Percentiles rank a stretch among this genome's conserved stretches.
phyloP scores from a whole-genome alignment of 2,329 filamentous ascomycete species.

The Pseudocercospora cruenta region DNA sequence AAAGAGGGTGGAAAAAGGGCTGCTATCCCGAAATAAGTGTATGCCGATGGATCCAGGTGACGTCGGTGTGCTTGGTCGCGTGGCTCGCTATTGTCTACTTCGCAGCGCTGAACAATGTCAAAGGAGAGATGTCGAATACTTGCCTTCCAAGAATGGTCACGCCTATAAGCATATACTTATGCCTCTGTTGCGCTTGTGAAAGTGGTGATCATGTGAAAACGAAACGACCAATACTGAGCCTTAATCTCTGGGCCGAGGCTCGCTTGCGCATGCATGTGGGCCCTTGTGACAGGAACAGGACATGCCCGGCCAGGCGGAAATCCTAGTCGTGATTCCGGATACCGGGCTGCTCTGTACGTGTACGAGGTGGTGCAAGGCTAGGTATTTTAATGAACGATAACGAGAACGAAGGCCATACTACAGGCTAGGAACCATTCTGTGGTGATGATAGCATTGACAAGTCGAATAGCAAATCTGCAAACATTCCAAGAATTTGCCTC shows the following conservation, averaged over 20 bases:
- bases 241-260: neutral
- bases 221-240: neutral
- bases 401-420: slow-evolving; percentile 17
- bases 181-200: neutral
- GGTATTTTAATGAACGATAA: slow-evolving; percentile 11
- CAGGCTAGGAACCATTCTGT: neutral
- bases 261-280: neutral
- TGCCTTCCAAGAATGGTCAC: neutral
- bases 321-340: neutral
- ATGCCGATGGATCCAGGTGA: slow-evolving; percentile 1
- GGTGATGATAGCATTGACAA: neutral
- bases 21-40: neutral
- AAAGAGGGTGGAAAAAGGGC: neutral
- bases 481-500: neutral
- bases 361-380: slow-evolving; percentile 1
- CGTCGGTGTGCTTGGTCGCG: neutral
- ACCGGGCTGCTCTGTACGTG: slow-evolving; percentile 2
- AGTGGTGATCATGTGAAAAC: neutral
- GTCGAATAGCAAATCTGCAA: neutral
- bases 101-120: neutral
- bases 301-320: neutral
- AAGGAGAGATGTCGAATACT: neutral
- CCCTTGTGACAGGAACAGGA: neutral
- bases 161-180: neutral
- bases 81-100: neutral